Base-by-base conservation (phyloP, 306 rosid genomes). In the Medicago arabica region DNA sequence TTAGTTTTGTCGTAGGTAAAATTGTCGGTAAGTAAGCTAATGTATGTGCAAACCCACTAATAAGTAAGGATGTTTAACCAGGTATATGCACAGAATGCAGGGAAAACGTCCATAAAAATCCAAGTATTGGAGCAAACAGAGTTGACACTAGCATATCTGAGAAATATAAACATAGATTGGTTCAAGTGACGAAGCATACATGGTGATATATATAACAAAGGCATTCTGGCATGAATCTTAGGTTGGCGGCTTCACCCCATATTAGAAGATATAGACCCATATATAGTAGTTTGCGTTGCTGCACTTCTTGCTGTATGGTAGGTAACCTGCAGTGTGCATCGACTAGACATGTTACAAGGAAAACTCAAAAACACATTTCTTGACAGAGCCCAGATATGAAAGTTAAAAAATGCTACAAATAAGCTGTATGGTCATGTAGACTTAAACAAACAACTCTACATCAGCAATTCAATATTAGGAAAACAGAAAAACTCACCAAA, bases 221-320 rank as follows among this genome's bases (percentile, higher is more conserved):
- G 79, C 99, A 96, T 88, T 96, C 98, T 21, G 99, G 99, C 99
- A 96, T 96, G 91, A 96, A 96, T 88, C 98, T 87, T 82, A 96
- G 85, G 86, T 96, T 96, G 77, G 99, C 99, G 1, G 99, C 99
- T 88, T 96, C 99, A 54, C 99, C 99, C 99, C 99, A 96, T 78
- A 95, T 95, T 57, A 95, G 85, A 85, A 95, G 99, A 89, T 95
- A 95, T 19, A 95, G 89, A 51, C 98, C 99, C 99, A 90, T 95
- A 85, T 95, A 95, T 5, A 95, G 91, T 66, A 95, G 93, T 74
- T 95, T 95, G 39, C 99, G 96, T 70, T 95, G 99, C 84, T 95
- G 99, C 84, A 95, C 98, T 85, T 95, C 99, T 84, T 95, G 99
- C 85, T 95, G 99, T 81, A 95, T 95, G 47, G 97, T 95, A 23